Percentiles rank a stretch among this genome's conserved stretches.
These are phyloP conservation scores for Russula sp. DNA, from an alignment of 768 basidiomycete species.

Conservation along the genomic window DNA sequence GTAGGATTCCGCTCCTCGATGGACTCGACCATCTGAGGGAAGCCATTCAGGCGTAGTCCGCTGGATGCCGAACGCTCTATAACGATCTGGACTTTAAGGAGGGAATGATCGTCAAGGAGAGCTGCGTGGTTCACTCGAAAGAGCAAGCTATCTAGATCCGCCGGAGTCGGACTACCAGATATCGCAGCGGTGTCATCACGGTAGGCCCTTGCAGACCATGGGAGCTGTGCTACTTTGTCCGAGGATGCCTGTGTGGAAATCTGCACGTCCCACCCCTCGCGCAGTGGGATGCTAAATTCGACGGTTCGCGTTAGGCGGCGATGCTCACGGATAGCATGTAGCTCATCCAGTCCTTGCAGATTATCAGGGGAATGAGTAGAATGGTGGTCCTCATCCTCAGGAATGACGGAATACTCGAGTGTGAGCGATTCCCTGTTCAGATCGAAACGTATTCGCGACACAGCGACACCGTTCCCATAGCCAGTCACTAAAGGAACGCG, in stretches of 20 bases:
- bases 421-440: slow-evolving; percentile 75
- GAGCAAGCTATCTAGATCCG: slow-evolving; percentile 44
- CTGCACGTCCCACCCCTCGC: slow-evolving; percentile 83
- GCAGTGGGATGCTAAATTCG: slow-evolving; percentile 70
- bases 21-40: slow-evolving; percentile 59
- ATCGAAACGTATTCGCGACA: slow-evolving; percentile 75
- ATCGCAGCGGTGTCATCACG: slow-evolving; percentile 35
- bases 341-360: slow-evolving; percentile 50
- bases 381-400: slow-evolving; percentile 53
- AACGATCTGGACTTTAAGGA: slow-evolving; percentile 72
- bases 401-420: slow-evolving; percentile 77
- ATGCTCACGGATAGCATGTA: slow-evolving; percentile 57
- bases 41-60: slow-evolving; percentile 81
- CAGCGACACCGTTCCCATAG: slow-evolving; percentile 74
- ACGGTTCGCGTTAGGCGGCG: slow-evolving; percentile 66
- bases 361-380: slow-evolving; percentile 27
- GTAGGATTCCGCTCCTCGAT: slow-evolving; percentile 62
- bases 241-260: slow-evolving; percentile 68
- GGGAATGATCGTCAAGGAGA: slow-evolving; percentile 62
- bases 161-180: slow-evolving; percentile 29
- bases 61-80: slow-evolving; percentile 76
- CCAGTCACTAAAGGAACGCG: slow-evolving; percentile 69
- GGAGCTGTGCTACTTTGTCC: slow-evolving; percentile 60
- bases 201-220: slow-evolving; percentile 61
- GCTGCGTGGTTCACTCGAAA: slow-evolving; percentile 68